Evolutionary conservation across 2,329 filamentous ascomycete genomes (phyloP), one percentile per base, ranked within the genome.

Genomic region (Phialophora verrucosa): DNA sequence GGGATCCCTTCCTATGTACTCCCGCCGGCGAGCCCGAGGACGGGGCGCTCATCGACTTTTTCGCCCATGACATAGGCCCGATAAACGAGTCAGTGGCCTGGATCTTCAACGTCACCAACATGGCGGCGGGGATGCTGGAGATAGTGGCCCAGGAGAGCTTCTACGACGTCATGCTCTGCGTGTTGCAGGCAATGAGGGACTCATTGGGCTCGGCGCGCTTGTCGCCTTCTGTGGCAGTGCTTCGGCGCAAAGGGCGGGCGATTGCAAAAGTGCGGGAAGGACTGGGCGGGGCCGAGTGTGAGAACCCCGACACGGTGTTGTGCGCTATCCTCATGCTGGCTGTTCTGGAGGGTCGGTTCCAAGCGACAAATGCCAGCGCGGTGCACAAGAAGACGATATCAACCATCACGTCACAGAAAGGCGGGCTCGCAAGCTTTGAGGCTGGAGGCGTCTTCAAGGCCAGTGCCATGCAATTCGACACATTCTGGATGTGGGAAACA

Each of bases 381-480:
- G 17, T 57, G 12, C 60, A 63, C 60, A 63, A 57, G 51, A 63
- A 57, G 31, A 63, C 11, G 8, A 6, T 63, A 10, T 27, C 20
- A 23, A 31, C 14, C n/a, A 35, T 57, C 12, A 53, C 53, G 7
- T 56, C 50, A 12, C 27, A 17, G 32, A 25, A 49, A 55, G 60
- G 60, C 17, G 60, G 60, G 10, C 35, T 63, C n/a, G 17, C 20
- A 11, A 56, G 14, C 35, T 55, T 63, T 29, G 12, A 38, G 25
- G 50, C 44, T 35, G 51, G 51, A 17, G n/a, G 47, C 32, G 25
- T 63, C 7, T 51, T 56, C 29, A 63, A 57, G 32, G 51, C 23
- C 11, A 23, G 29, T 42, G n/a, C 56, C 17, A 25, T 63, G 60
- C 60, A 63, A 32, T 55, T 57, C n/a, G 60, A 63, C 31, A 63